Conservation (phyloP, 2,329 filamentous ascomycete genomes). For the Pyrenochaeta sp. region DNA sequence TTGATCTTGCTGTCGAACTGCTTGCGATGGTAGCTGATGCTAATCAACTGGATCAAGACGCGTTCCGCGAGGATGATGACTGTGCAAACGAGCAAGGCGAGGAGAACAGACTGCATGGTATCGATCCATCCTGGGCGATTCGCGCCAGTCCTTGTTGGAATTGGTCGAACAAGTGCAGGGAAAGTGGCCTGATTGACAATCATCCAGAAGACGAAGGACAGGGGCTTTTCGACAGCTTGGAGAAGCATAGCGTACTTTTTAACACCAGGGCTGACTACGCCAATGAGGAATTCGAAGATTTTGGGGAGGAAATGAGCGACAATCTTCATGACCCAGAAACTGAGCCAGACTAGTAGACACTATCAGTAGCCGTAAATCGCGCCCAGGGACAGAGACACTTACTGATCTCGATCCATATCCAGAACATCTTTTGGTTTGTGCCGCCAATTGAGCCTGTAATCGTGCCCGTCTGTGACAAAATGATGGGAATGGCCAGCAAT, state of each 20-base stretch:
- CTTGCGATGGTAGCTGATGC: constrained; percentile 84
- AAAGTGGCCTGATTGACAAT: constrained; percentile 68
- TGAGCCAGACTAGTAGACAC: constrained; percentile 62
- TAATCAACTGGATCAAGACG: constrained; percentile 81
- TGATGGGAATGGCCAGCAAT: constrained; percentile 69
- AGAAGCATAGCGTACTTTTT: constrained; percentile 70
- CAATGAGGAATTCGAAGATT: constrained; percentile 68
- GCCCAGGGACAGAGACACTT: constrained; percentile 12
- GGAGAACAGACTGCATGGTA: constrained; percentile 70
- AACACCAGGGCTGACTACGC: constrained; percentile 70
- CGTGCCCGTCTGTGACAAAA: constrained; percentile 63
- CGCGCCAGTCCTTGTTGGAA: constrained; percentile 15
- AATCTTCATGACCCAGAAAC: constrained; percentile 69
- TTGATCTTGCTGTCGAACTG: constrained; percentile 85
- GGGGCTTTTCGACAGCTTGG: constrained; percentile 65
- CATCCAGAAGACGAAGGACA: constrained; percentile 69
- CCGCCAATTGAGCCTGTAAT: constrained; percentile 58
- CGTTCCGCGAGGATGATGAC: constrained; percentile 80
- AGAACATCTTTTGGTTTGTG: constrained; percentile 68
- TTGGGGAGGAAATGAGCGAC: constrained; percentile 66
- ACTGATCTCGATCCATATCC: constrained; percentile 70
- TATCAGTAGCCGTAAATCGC: constrained; percentile 9
- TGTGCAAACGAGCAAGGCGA: constrained; percentile 72
- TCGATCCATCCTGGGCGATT: constrained; percentile 57
- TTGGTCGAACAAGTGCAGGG: constrained; percentile 49